Base-by-base conservation (phyloP, 345 rosid species). In the Brassica juncea region DNA sequence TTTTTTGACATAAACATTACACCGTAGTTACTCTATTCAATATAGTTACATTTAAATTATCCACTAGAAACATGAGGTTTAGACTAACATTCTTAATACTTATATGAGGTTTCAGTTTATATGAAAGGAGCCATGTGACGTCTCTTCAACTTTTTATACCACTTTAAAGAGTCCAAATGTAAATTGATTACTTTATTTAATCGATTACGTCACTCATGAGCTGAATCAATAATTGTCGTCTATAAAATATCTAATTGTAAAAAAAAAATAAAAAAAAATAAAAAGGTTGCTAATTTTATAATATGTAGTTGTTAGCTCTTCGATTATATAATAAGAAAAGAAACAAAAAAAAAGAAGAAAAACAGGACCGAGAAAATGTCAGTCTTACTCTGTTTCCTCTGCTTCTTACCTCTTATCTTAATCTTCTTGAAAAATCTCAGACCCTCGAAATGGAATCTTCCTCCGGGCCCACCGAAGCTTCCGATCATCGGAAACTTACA, bases 401-500 rank as follows among this genome's bases (percentile, higher is more conserved):
- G 59, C 7, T 6, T 71, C 65, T 55, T 57, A 11, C 74, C 66
- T 6, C 66, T 57, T 19, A 21, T 71, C 74, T 57, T 71, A 6
- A 57, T 57, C 65, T 4, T 71, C 34, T 55, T 34, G 8, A 55
- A 6, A 34, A 57, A 1, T 1, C 47, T 71, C 12, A 2, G 8
- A 32, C 32, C 54, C 11, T 7, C 37, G 4, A 23, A 21, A 62
- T 37, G 35, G 58, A 80, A 60, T 27, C 76, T 72, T 60, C 76
- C 75, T 35, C 75, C 75, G 3, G 55, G 75, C 0, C 75, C 77
- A 21, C 16, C 8, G 6, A 28, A 64, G 71, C 57, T 75, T 28
- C 79, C 79, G 4, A 75, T 75, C 59, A 67, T 75, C 54, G 79
- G 79, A 15, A 75, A 75, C 58, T 55, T 75, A 58, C 73, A 75